Evolutionary conservation across 441 rosid species (phyloP).

Genomic region (Populus tomentosa): DNA sequence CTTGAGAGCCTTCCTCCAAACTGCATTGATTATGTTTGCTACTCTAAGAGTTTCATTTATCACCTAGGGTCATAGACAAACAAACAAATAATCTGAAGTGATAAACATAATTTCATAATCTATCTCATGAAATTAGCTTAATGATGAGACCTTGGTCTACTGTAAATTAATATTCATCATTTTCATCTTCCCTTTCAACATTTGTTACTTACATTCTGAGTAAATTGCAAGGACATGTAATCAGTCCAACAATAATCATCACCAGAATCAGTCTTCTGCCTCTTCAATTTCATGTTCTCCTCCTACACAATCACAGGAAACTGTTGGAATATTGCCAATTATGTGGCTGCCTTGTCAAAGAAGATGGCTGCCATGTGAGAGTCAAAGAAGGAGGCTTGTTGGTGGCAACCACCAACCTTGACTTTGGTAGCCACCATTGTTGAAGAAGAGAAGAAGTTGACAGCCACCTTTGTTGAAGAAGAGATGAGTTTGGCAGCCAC

Average conservation of each 20-base stretch:
- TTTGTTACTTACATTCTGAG: conserved; percentile 57
- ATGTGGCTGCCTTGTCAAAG: too few species aligned
- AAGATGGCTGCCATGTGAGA: too few species aligned
- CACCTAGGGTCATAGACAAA: conserved; percentile 38
- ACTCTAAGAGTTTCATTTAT: conserved; percentile 81
- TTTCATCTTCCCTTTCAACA: background rate
- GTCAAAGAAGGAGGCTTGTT: too few species aligned
- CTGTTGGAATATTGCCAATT: too few species aligned
- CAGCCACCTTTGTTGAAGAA: too few species aligned
- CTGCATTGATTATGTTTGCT: conserved; percentile 81
- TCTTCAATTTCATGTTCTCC: conserved; percentile 76
- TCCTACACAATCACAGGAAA: conserved; percentile 35
- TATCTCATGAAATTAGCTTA: too few species aligned
- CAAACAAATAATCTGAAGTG: background rate
- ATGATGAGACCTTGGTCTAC: background rate
- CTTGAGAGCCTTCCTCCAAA: conserved; percentile 80
- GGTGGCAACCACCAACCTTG: too few species aligned
- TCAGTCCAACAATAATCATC: conserved; percentile 64
- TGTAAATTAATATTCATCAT: background rate
- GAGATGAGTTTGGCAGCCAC: too few species aligned
- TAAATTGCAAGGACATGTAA: conserved; percentile 72
- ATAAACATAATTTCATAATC: background rate
- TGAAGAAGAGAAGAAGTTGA: too few species aligned
- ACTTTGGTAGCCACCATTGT: too few species aligned
- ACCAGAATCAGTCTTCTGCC: conserved; percentile 46